Percentiles rank a stretch among this genome's conserved stretches.
Conservation (phyloP, 805 yeast species). For the Candida nanaspora region DNA sequence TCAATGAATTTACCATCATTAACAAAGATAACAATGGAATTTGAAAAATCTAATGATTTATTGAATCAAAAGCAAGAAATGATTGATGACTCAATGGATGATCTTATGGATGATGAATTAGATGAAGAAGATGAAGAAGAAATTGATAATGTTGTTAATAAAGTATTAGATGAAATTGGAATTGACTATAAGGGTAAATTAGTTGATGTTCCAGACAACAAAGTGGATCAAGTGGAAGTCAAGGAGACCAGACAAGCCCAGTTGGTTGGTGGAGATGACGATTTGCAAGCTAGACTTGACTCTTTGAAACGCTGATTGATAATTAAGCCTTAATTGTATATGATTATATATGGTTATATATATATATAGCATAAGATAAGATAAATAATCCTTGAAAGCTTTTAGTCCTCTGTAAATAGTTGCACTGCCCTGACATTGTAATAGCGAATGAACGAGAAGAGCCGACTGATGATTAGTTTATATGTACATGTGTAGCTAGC, state of each 20-base stretch:
- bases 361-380: too few species aligned
- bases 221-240: conserved; percentile 7
- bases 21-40: conserved; percentile 87
- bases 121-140: conserved; percentile 78
- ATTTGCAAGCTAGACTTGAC: conserved; percentile 80
- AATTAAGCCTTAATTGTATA: too few species aligned
- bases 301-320: conserved; percentile 53
- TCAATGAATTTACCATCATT: conserved; percentile 88
- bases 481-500: too few species aligned
- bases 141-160: conserved; percentile 83
- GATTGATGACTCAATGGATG: conserved; percentile 98
- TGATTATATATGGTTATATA: too few species aligned
- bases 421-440: too few species aligned
- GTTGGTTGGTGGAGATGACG: conserved; percentile 61
- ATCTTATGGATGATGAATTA: conserved; percentile 87
- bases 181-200: conserved; percentile 59
- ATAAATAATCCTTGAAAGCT: too few species aligned
- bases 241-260: conserved; percentile 17
- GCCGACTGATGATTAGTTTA: too few species aligned
- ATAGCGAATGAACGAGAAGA: too few species aligned
- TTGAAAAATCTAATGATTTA: conserved; percentile 86
- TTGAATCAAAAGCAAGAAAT: conserved; percentile 99
- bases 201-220: conserved; percentile 36
- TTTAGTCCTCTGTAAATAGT: too few species aligned
- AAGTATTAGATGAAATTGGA: conserved; percentile 94